Base-by-base conservation (phyloP, 1,284 basidiomycete species). In the Singerocomus inundabilis region DNA sequence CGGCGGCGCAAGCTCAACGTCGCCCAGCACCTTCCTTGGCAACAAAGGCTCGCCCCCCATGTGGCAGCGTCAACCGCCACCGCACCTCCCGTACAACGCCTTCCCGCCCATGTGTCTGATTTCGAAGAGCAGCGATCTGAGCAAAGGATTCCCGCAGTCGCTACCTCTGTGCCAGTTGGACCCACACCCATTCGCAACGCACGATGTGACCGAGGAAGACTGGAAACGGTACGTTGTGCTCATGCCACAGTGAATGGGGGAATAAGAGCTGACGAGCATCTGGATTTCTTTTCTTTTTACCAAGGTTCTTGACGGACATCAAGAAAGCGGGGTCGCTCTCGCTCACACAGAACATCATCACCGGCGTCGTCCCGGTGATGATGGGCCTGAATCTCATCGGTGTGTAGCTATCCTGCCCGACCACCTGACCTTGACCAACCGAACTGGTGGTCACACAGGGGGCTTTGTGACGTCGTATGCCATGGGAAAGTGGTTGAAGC, bases 91-190 rank as follows among this genome's bases (percentile, higher is more conserved):
- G 1, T 64, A 59, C 49, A 33, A 15, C 6, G 42, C 54, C 2
- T 70, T 67, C 44, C 63, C 61, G 28, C 51, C 65, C 31, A 68
- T 67, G 68, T 59, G 55, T 48, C 45, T 67, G 30, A 48, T 66
- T 21, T 69, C 65, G 15, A 65, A 69, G 6, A 15, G 33, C 24
- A 45, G 54, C 4, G 45, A 52, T 1, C 39, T 67, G 38, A 47
- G 41, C 21, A 41, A 39, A 0, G 65, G 65, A 5, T 67, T 67
- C 51, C 65, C 65, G 0, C 59, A 63, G 25, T 13, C 65, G 15
- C 67, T 67, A 0, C 68, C 65, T 2, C 65, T 66, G 6, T 63
- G 63, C n/a, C 46, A 49, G 41, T 16, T 54, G 35, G 48, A 37
- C 11, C 54, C 56, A 4, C 65, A 67, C 28, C 65, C 65, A 34